Percentiles rank a stretch among this genome's conserved stretches.
Conservation (phyloP, 2,329 filamentous ascomycete species). For the Diaporthe batatas region DNA sequence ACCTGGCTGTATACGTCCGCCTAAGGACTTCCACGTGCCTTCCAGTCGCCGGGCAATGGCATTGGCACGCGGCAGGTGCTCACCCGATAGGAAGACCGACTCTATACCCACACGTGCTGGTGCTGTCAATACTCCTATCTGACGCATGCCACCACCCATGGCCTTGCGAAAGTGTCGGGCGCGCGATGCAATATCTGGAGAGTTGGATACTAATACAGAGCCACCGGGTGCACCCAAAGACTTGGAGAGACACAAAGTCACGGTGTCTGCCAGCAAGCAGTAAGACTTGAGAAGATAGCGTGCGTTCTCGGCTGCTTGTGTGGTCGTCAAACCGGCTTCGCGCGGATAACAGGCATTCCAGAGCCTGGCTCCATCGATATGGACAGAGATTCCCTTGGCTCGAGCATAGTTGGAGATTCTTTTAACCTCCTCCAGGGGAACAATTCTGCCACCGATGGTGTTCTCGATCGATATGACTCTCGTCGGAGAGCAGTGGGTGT, state of each 20-base stretch:
- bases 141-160: background rate
- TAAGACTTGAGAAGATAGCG: background rate
- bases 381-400: background rate
- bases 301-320: background rate
- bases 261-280: background rate
- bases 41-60: background rate
- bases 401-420: background rate
- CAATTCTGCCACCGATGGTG: background rate
- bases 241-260: background rate
- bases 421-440: background rate
- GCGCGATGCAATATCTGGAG: background rate
- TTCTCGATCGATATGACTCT: background rate
- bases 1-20: background rate
- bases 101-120: background rate
- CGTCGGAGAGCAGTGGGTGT: background rate
- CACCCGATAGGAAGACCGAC: background rate
- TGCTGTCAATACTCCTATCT: background rate
- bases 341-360: background rate
- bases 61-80: background rate
- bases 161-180: conserved; percentile 4
- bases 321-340: background rate
- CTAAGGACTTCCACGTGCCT: background rate
- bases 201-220: background rate
- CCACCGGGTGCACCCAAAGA: background rate
- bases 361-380: conserved; percentile 1